phyloP scores from a whole-genome alignment of 139 green algal species.

The Coelastrella sp. region DNA sequence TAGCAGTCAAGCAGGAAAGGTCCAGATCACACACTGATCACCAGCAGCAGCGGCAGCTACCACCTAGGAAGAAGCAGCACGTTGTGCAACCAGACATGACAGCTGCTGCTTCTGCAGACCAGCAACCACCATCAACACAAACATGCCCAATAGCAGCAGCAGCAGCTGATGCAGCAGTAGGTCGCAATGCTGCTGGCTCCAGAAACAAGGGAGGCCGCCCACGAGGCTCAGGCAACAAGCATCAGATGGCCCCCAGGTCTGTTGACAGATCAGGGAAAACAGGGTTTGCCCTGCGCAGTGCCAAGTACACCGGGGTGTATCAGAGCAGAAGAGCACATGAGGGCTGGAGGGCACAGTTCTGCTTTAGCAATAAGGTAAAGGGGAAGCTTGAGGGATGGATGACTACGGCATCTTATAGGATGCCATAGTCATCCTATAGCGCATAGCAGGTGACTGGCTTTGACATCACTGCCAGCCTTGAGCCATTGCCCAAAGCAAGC shows the following conservation, averaged over 20 bases:
- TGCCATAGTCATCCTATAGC: too few species aligned
- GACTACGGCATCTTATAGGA: too few species aligned
- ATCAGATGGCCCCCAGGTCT: constrained; percentile 19
- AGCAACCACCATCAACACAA: too few species aligned
- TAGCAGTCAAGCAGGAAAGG: not conserved
- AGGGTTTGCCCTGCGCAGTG: constrained; percentile 6
- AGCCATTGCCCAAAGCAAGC: not conserved
- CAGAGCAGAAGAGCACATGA: constrained; percentile 15
- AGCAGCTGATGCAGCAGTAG: not conserved
- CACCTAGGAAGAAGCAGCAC: too few species aligned
- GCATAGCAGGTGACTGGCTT: too few species aligned
- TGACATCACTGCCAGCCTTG: too few species aligned
- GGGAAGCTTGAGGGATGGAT: too few species aligned
- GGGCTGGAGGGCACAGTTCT: constrained; percentile 41
- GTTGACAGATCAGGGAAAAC: not conserved
- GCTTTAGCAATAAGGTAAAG: constrained; percentile 44
- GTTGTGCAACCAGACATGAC: too few species aligned
- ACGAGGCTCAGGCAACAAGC: constrained; percentile 13
- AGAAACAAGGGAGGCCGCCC: constrained; percentile 25
- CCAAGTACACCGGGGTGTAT: constrained; percentile 33
- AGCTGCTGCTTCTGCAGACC: too few species aligned
- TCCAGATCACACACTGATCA: not conserved
- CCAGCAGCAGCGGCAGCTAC: not conserved
- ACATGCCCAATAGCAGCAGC: not conserved
- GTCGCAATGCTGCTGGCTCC: not conserved